Conservation (phyloP, 306 rosid genomes). For the Ochetophila trinervis region DNA sequence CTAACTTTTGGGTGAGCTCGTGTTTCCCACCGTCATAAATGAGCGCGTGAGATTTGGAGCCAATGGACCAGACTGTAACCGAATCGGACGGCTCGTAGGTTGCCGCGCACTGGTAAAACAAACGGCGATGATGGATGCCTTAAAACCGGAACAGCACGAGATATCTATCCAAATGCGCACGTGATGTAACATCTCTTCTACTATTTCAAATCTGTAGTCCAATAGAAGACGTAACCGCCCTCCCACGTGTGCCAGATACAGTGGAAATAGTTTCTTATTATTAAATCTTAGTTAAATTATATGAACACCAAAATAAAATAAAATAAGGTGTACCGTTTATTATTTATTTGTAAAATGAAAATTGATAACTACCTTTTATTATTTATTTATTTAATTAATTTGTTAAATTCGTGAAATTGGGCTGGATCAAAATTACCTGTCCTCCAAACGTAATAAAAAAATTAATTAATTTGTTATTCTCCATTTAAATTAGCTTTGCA, state of each 20-base stretch:
- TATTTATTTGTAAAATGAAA: neutral
- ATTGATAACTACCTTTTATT: neutral
- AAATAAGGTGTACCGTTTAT: too few relatives aligned
- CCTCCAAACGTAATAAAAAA: too few relatives aligned
- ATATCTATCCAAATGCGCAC: neutral
- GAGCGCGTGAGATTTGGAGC: neutral
- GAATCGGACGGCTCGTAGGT: constrained; percentile 2
- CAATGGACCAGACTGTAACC: neutral
- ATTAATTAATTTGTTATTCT: too few relatives aligned
- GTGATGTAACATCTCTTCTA: neutral
- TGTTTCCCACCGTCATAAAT: neutral
- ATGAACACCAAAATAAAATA: too few relatives aligned
- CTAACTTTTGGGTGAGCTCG: too few relatives aligned
- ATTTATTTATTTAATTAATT: too few relatives aligned
- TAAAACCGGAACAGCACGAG: neutral
- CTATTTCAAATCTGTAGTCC: neutral
- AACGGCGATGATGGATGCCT: constrained; percentile 24
- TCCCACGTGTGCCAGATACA: neutral
- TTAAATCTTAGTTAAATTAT: too few relatives aligned
- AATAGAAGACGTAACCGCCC: neutral
- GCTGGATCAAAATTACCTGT: too few relatives aligned
- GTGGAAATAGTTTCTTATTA: too few relatives aligned
- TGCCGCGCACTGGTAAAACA: constrained; percentile 15
- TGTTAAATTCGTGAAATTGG: too few relatives aligned
- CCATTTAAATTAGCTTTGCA: too few relatives aligned